Evolutionary conservation across 345 rosid species (phyloP).

Genomic region (Eucalyptus melliodora): DNA sequence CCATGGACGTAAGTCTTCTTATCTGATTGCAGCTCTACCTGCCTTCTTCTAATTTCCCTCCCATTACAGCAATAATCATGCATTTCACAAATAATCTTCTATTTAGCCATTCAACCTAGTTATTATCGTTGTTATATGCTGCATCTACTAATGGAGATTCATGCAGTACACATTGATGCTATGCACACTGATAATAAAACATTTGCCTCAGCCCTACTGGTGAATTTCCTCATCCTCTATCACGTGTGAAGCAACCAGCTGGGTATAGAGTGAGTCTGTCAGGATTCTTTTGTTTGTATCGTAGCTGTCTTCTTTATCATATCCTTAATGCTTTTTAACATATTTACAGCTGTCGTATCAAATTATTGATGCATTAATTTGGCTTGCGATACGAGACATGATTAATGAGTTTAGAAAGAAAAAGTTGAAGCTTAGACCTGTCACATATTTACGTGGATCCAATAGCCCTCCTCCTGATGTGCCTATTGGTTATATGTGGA

Average conservation of each 20-base stretch:
- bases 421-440: conserved; percentile 28
- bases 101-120: not conserved
- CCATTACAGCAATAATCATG: not conserved
- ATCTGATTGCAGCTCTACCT: not conserved
- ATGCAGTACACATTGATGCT: not conserved
- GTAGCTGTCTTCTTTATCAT: not conserved
- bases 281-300: not conserved
- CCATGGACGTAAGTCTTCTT: conserved; percentile 53
- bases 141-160: not conserved
- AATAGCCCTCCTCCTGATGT: conserved; percentile 19
- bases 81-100: not conserved
- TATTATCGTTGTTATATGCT: not conserved
- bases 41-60: not conserved
- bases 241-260: conserved; percentile 31
- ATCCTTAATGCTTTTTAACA: not conserved
- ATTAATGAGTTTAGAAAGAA: conserved; percentile 40
- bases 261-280: conserved; percentile 26
- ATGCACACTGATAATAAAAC: not conserved
- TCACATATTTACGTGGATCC: conserved; percentile 33
- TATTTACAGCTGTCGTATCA: conserved; percentile 39
- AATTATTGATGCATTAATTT: conserved; percentile 36
- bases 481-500: conserved; percentile 41
- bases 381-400: conserved; percentile 46
- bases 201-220: conserved; percentile 29
- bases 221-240: conserved; percentile 52